These are phyloP conservation scores for Ehretia macrophylla DNA, from an alignment of 257 asterid species.

Conservation along the genomic window DNA sequence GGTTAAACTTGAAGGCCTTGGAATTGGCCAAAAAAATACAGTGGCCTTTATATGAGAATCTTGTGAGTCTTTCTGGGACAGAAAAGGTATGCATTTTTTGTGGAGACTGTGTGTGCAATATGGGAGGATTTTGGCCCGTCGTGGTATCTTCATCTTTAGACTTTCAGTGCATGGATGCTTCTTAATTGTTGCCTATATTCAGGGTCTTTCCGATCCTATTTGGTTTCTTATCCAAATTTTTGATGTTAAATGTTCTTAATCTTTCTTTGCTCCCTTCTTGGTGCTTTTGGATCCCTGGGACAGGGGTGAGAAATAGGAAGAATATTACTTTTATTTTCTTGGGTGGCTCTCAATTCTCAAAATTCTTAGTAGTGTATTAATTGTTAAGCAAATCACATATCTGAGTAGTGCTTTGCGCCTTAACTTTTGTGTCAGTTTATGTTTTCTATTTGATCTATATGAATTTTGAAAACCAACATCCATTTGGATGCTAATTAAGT, in stretches of 20 bases:
- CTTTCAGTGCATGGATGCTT: too few relatives aligned
- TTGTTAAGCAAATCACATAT: neutral
- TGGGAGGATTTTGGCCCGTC: too few relatives aligned
- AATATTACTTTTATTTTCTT: neutral
- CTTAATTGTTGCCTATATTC: too few relatives aligned
- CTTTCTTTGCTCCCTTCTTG: slow-evolving; percentile 2
- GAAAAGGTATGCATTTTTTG: slow-evolving; percentile 48
- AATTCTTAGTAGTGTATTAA: too few relatives aligned
- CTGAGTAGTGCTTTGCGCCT: neutral
- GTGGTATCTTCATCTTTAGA: too few relatives aligned
- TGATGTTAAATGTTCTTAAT: neutral
- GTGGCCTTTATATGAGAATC: slow-evolving; percentile 70
- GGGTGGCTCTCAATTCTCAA: too few relatives aligned
- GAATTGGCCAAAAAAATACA: slow-evolving; percentile 60
- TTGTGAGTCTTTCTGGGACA: slow-evolving; percentile 31
- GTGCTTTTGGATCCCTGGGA: neutral
- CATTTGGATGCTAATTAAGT: neutral
- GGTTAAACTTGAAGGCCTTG: slow-evolving; percentile 66
- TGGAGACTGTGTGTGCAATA: neutral
- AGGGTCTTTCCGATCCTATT: too few relatives aligned
- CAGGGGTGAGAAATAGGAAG: neutral
- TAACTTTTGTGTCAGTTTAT: neutral
- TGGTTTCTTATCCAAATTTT: too few relatives aligned
- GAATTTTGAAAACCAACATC: neutral
- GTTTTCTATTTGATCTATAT: neutral